Conservation (phyloP, 257 asterid species). For the Leptodermis oblonga region DNA sequence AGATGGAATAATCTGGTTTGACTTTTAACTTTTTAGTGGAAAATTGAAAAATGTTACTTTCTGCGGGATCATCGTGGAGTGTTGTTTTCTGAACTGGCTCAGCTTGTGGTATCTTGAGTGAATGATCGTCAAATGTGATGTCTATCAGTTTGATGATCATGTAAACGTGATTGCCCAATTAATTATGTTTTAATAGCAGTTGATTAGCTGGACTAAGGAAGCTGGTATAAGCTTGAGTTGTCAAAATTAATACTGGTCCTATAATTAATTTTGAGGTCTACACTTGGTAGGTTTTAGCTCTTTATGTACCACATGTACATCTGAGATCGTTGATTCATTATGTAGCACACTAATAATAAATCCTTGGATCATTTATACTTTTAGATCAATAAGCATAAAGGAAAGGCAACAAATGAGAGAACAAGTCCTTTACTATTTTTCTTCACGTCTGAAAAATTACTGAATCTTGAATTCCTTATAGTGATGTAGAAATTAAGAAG, state of each 20-base stretch:
- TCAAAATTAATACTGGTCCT: background rate
- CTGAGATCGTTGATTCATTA: conserved; percentile 1
- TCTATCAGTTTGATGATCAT: background rate
- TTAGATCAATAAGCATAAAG: background rate
- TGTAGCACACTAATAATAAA: background rate
- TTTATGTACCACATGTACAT: background rate
- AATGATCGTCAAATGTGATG: background rate
- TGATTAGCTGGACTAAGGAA: conserved; percentile 3
- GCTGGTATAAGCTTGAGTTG: conserved; percentile 1
- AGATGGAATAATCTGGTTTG: background rate
- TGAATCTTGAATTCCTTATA: background rate
- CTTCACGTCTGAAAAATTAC: background rate
- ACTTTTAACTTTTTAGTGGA: background rate
- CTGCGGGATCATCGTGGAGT: background rate
- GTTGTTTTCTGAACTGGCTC: background rate
- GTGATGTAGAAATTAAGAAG: background rate
- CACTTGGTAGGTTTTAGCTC: conserved; percentile 1
- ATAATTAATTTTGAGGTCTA: background rate
- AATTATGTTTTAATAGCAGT: background rate
- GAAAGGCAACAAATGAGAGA: background rate
- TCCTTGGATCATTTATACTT: background rate
- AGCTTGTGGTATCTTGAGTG: background rate
- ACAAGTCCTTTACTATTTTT: background rate
- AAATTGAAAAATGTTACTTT: background rate
- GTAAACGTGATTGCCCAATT: background rate